These are phyloP conservation scores for Curvularia eragrostidis DNA, from an alignment of 2,329 filamentous ascomycete genomes.

Conservation along the genomic window DNA sequence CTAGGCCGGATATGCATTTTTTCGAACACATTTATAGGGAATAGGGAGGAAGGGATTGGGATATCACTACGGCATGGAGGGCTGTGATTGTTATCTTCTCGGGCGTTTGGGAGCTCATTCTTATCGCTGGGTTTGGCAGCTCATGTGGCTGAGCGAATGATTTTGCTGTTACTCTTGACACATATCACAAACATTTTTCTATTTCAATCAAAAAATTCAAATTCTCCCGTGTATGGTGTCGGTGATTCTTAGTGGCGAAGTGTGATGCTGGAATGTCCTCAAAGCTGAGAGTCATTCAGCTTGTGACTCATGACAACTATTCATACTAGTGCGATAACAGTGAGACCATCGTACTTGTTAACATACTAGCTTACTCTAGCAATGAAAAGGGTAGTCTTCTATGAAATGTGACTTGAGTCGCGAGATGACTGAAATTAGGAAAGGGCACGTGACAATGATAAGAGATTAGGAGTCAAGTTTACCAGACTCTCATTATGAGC, in stretches of 20 bases:
- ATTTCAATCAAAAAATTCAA: neutral
- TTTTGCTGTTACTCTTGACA: neutral
- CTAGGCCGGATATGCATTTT: neutral
- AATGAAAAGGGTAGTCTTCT: neutral
- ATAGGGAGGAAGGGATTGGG: neutral
- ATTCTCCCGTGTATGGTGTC: no score
- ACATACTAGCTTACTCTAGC: neutral
- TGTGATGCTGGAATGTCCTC: neutral
- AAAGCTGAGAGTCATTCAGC: neutral
- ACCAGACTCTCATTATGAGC: neutral
- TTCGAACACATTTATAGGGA: neutral
- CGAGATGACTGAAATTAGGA: neutral
- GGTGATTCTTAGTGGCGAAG: neutral
- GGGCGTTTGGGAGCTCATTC: neutral
- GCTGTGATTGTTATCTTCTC: neutral
- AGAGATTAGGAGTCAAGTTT: neutral
- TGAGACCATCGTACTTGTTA: neutral
- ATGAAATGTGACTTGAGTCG: neutral
- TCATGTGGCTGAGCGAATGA: neutral
- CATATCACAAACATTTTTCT: neutral
- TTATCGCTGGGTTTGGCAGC: neutral
- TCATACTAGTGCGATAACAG: neutral
- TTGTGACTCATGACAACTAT: neutral
- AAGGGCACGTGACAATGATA: neutral
- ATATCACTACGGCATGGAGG: neutral